These are phyloP conservation scores for Ceratobasidium sp. DNA, from an alignment of 1,284 basidiomycete species.

Conservation along the genomic window DNA sequence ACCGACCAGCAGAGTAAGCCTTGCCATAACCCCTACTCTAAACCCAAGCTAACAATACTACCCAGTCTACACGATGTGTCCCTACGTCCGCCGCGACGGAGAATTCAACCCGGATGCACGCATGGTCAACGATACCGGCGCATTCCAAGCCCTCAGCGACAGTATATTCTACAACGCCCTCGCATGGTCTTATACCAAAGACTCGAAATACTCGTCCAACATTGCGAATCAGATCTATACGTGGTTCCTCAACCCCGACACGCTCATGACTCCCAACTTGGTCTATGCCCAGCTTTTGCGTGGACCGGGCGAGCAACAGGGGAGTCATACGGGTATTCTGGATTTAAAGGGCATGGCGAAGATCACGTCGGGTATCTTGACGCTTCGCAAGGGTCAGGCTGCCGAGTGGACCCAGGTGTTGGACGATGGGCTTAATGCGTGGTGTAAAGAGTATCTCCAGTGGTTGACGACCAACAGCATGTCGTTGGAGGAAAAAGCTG, in stretches of 20 bases:
- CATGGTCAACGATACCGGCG: constrained; percentile 47
- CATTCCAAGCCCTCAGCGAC: constrained; percentile 48
- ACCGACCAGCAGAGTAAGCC: constrained; percentile 40
- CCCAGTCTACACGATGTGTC: constrained; percentile 27
- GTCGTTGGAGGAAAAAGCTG: constrained; percentile 45
- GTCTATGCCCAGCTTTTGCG: constrained; percentile 50
- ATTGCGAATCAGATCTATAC: constrained; percentile 44
- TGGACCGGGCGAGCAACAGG: constrained; percentile 46
- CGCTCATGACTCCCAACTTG: constrained; percentile 50
- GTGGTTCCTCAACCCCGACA: constrained; percentile 49
- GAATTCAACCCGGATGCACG: constrained; percentile 50
- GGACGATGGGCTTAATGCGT: constrained; percentile 45
- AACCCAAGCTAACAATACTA: not conserved
- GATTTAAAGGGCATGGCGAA: constrained; percentile 47
- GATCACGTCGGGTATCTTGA: constrained; percentile 45
- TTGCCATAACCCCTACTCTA: not conserved
- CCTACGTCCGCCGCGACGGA: constrained; percentile 46
- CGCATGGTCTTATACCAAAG: constrained; percentile 49
- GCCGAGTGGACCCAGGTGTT: constrained; percentile 44
- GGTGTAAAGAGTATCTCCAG: constrained; percentile 45
- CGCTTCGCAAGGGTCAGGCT: constrained; percentile 43
- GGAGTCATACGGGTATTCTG: constrained; percentile 46
- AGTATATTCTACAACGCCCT: constrained; percentile 49
- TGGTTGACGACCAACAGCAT: constrained; percentile 46
- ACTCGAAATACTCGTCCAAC: constrained; percentile 41